Evolutionary conservation across 768 basidiomycete species (phyloP).

Genomic region (Plicaturopsis crispa): DNA sequence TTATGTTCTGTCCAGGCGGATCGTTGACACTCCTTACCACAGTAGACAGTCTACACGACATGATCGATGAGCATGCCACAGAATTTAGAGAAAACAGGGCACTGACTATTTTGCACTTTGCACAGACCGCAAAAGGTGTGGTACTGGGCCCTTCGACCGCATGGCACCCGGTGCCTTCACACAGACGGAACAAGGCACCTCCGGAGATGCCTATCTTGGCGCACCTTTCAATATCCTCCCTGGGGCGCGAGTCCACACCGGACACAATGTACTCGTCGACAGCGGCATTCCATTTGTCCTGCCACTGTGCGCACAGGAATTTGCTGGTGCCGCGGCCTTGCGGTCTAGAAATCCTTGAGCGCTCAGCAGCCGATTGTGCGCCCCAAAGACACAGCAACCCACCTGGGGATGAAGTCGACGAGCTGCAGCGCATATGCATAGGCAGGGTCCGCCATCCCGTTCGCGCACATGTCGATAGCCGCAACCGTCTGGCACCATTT

Average conservation of each 20-base stretch:
- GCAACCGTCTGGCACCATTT: no score
- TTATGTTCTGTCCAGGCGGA: background rate
- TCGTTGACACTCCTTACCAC: background rate
- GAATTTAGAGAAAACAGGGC: no score
- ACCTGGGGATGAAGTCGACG: conserved; percentile 1
- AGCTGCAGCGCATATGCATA: conserved; percentile 6
- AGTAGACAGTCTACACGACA: background rate
- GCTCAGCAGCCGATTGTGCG: no score
- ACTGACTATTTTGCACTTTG: conserved; percentile 17
- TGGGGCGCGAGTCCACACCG: conserved; percentile 8
- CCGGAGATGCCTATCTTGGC: conserved; percentile 16
- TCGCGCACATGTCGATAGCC: conserved; percentile 7
- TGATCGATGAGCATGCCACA: no score
- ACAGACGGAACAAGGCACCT: conserved; percentile 14
- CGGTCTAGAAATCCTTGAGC: conserved; percentile 2
- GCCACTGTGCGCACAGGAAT: background rate
- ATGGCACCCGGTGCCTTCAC: conserved; percentile 13
- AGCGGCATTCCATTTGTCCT: conserved; percentile 15
- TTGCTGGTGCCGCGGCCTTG: conserved; percentile 1
- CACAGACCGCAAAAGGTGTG: conserved; percentile 11
- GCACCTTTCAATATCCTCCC: conserved; percentile 12
- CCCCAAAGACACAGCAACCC: background rate
- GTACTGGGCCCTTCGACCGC: conserved; percentile 10
- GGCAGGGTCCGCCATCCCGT: conserved; percentile 5
- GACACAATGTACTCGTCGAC: conserved; percentile 18